Percentiles rank a stretch among this genome's conserved stretches.
phyloP scores from a whole-genome alignment of 257 asterid genomes.

The Echium plantagineum region DNA sequence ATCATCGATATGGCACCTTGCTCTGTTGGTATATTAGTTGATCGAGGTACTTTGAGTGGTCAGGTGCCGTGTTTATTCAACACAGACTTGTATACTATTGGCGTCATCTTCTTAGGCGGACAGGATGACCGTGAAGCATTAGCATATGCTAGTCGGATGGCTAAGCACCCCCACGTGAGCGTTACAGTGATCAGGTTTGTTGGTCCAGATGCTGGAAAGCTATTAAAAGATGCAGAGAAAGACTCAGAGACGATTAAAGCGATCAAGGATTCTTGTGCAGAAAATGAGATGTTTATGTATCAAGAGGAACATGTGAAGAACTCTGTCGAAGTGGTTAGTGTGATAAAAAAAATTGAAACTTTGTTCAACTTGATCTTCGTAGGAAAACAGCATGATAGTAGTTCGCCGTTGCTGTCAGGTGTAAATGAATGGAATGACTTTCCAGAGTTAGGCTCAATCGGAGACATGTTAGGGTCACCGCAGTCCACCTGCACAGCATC shows the following conservation, averaged over 20 bases:
- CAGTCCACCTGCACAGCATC: slow-evolving; percentile 15
- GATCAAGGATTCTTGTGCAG: slow-evolving; percentile 9
- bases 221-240: slow-evolving; percentile 1
- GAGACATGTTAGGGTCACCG: slow-evolving; percentile 24
- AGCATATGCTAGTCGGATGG: slow-evolving; percentile 28
- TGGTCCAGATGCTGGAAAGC: neutral
- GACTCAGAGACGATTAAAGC: slow-evolving; percentile 12
- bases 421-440: slow-evolving; percentile 33
- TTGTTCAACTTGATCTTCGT: slow-evolving; percentile 26
- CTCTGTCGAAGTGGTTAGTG: slow-evolving; percentile 15
- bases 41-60: slow-evolving; percentile 9
- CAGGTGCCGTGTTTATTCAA: neutral
- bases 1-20: slow-evolving; percentile 27
- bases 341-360: slow-evolving; percentile 15
- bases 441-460: slow-evolving; percentile 32
- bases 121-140: slow-evolving; percentile 37
- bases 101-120: slow-evolving; percentile 34
- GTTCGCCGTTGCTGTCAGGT: slow-evolving; percentile 19
- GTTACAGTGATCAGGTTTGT: slow-evolving; percentile 21
- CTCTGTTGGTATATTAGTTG: slow-evolving; percentile 31
- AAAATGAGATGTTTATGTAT: slow-evolving; percentile 13
- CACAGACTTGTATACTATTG: slow-evolving; percentile 8
- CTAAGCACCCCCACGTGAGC: slow-evolving; percentile 12
- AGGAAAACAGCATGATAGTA: slow-evolving; percentile 23
- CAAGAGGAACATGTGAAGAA: slow-evolving; percentile 23